These are phyloP conservation scores for Hydrangea macrophylla DNA, from an alignment of 148 eudicot species.

Conservation along the genomic window DNA sequence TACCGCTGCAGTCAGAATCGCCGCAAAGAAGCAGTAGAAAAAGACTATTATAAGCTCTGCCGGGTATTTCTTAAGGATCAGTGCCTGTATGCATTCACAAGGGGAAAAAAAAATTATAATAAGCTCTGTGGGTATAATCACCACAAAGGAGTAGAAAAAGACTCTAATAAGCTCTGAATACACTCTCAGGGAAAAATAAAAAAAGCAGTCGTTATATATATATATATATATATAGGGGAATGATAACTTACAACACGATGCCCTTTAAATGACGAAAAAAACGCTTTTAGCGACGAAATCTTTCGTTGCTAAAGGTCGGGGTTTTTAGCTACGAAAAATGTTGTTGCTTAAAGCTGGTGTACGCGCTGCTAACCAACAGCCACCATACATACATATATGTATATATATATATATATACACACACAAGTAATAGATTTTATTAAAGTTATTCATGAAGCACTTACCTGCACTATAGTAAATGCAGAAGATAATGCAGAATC, in stretches of 20 bases:
- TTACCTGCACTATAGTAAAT: slow-evolving; percentile 61
- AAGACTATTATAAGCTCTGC: slow-evolving; percentile 64
- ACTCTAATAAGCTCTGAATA: no score
- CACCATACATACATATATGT: not conserved
- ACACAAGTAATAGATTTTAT: not conserved
- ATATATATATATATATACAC: not conserved
- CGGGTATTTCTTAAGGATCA: slow-evolving; percentile 56
- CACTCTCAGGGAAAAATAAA: no score
- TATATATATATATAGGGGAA: not conserved
- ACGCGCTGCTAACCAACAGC: no score
- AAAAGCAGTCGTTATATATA: not conserved
- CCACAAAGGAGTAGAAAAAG: no score
- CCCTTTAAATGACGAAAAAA: no score
- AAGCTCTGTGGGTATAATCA: no score
- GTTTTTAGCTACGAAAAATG: no score
- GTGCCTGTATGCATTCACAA: slow-evolving; percentile 38
- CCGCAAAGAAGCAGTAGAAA: slow-evolving; percentile 64
- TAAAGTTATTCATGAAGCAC: not conserved
- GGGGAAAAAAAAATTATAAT: no score
- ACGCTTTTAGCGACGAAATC: no score
- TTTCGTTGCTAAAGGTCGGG: no score
- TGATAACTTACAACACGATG: not conserved
- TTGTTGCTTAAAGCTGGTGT: no score
- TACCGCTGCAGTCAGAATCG: slow-evolving; percentile 49
- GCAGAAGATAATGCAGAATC: slow-evolving; percentile 47